A percentile compares a stretch with the other conserved stretches of the same genome.
phyloP scores from a whole-genome alignment of 305 asterid genomes.

The Solanum hybrid region DNA sequence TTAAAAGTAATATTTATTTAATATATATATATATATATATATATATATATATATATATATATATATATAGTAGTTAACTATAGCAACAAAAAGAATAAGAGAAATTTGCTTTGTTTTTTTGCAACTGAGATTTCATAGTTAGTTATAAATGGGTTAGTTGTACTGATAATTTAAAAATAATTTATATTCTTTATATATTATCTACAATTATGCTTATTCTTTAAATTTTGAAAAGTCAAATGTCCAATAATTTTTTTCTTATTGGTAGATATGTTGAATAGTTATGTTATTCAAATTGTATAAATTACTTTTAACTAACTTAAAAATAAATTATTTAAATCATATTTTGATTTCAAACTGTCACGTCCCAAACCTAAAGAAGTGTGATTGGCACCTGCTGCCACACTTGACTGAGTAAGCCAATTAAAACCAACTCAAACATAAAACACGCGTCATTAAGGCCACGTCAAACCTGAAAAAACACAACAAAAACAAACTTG shows the following conservation, averaged over 20 bases:
- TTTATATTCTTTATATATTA: not conserved
- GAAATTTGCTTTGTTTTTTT: not conserved
- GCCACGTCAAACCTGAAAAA: not conserved
- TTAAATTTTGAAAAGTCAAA: not conserved
- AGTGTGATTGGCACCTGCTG: not conserved
- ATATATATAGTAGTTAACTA: not conserved
- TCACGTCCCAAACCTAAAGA: not conserved
- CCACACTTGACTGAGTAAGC: not conserved
- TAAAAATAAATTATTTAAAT: not conserved
- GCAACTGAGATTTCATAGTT: not conserved
- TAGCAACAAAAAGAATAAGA: not conserved
- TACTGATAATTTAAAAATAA: not conserved
- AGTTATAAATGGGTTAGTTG: not conserved
- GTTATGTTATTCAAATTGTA: not conserved
- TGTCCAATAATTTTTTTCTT: not conserved
- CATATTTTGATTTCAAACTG: not conserved
- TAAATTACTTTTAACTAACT: not conserved
- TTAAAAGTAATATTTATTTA: too few relatives aligned
- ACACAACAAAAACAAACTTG: not conserved
- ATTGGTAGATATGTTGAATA: not conserved
- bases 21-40: too few relatives aligned
- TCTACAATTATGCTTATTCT: not conserved
- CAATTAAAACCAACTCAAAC: not conserved
- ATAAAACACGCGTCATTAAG: not conserved
- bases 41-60: too few relatives aligned